phyloP scores from a whole-genome alignment of 2,329 filamentous ascomycete genomes.

The Cercospora brassicicola region DNA sequence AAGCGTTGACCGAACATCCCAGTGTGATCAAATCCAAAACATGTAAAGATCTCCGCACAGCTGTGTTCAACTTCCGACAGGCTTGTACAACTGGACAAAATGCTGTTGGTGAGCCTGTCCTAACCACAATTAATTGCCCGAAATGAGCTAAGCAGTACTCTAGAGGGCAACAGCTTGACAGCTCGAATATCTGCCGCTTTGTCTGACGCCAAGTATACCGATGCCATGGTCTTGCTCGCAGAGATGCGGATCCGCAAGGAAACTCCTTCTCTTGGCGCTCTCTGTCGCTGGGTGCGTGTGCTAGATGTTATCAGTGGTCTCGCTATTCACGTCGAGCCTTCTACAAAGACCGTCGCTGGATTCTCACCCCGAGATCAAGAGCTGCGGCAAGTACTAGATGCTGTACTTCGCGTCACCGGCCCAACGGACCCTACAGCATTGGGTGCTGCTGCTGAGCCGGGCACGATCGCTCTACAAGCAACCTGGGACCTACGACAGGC shows the following conservation, averaged over 20 bases:
- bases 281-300: constrained; percentile 72
- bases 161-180: constrained; percentile 63
- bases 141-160: constrained; percentile 21
- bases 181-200: constrained; percentile 66
- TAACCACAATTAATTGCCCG: not conserved
- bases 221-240: constrained; percentile 65
- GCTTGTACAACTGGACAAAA: constrained; percentile 67
- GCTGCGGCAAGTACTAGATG: constrained; percentile 62
- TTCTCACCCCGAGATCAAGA: constrained; percentile 54
- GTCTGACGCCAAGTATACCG: constrained; percentile 63
- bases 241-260: constrained; percentile 69
- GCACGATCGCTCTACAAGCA: constrained; percentile 59
- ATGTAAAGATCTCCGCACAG: constrained; percentile 65
- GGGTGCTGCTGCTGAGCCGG: constrained; percentile 18
- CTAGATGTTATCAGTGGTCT: constrained; percentile 68
- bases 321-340: constrained; percentile 55
- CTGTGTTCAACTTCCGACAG: constrained; percentile 68
- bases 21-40: constrained; percentile 66
- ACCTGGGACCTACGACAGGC: constrained; percentile 60
- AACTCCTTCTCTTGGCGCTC: constrained; percentile 65
- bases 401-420: constrained; percentile 63
- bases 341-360: constrained; percentile 38
- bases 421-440: constrained; percentile 52
- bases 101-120: constrained; percentile 36
- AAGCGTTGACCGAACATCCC: constrained; percentile 59